A percentile compares a stretch with the other conserved stretches of the same genome.
Conservation (phyloP, 768 basidiomycete genomes). For the Lentinula raphanica region DNA sequence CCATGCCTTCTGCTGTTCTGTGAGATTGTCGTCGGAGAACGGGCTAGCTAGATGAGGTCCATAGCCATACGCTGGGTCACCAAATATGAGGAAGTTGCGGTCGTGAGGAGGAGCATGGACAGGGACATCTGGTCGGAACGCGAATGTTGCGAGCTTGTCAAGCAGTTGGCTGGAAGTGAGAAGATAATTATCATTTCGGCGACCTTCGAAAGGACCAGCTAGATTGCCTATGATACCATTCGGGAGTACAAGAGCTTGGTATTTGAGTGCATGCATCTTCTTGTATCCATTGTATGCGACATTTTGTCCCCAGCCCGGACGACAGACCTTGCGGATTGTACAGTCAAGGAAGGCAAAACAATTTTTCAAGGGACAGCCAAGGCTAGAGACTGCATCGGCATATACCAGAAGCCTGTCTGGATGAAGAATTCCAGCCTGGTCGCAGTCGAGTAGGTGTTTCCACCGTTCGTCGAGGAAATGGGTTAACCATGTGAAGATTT, state of each 20-base stretch:
- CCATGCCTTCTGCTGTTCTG: conserved; percentile 14
- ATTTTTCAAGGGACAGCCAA: conserved; percentile 6
- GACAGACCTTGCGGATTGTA: conserved; percentile 17
- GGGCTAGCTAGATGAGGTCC: conserved; percentile 13
- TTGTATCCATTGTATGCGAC: conserved; percentile 20
- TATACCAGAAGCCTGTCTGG: conserved; percentile 10
- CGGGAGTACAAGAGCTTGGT: conserved; percentile 15
- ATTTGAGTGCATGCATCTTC: too few relatives aligned
- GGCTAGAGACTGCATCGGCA: conserved; percentile 10
- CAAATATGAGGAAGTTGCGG: conserved; percentile 16
- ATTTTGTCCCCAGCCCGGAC: conserved; percentile 13
- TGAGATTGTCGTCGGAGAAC: conserved; percentile 4
- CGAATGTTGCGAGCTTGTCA: conserved; percentile 6
- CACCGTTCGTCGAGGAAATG: conserved; percentile 13
- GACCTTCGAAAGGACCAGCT: conserved; percentile 17
- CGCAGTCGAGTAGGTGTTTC: conserved; percentile 16
- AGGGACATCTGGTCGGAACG: conserved; percentile 7
- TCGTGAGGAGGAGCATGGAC: conserved; percentile 3
- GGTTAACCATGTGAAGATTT: conserved; percentile 13
- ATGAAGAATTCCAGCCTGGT: conserved; percentile 7
- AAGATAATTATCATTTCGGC: conserved; percentile 15
- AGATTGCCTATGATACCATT: conserved; percentile 17
- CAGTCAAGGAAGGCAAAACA: conserved; percentile 17
- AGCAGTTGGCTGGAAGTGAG: conserved; percentile 9
- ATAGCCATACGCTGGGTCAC: conserved; percentile 19